These are phyloP conservation scores for Nigrograna mackinnonii DNA, from an alignment of 2,329 filamentous ascomycete species.

Conservation along the genomic window DNA sequence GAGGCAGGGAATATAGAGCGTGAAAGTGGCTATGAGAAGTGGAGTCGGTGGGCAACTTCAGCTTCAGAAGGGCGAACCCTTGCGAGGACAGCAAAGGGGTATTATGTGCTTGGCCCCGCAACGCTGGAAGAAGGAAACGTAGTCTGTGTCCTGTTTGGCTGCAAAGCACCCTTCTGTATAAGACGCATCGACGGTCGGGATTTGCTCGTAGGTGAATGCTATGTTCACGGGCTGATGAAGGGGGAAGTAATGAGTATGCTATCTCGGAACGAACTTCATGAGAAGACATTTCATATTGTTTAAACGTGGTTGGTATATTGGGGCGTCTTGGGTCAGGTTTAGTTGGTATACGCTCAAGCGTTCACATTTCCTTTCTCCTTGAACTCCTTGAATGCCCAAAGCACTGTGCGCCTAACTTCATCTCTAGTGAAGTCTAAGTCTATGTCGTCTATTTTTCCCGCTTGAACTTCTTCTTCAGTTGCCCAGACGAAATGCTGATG, in stretches of 20 bases:
- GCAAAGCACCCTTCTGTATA: slow-evolving; percentile 1
- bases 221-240: not conserved
- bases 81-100: not conserved
- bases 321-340: not conserved
- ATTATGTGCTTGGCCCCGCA: slow-evolving; percentile 1
- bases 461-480: slow-evolving; percentile 42
- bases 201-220: not conserved
- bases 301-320: not conserved
- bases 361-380: not conserved
- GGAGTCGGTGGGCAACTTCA: slow-evolving; percentile 2
- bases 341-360: too few relatives aligned
- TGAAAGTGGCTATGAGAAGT: not conserved
- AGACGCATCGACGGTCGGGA: not conserved
- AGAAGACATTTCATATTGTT: not conserved
- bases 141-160: slow-evolving; percentile 2
- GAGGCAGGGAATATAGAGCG: not conserved
- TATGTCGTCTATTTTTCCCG: not conserved
- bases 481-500: slow-evolving; percentile 46
- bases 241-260: not conserved
- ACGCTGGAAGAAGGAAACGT: slow-evolving; percentile 3
- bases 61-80: not conserved
- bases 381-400: not conserved
- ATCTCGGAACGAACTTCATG: not conserved
- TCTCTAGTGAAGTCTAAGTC: slow-evolving; percentile 5
- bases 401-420: slow-evolving; percentile 3